Base-by-base conservation (phyloP, 495 filamentous ascomycete species). In the Aspergillus sparsus region DNA sequence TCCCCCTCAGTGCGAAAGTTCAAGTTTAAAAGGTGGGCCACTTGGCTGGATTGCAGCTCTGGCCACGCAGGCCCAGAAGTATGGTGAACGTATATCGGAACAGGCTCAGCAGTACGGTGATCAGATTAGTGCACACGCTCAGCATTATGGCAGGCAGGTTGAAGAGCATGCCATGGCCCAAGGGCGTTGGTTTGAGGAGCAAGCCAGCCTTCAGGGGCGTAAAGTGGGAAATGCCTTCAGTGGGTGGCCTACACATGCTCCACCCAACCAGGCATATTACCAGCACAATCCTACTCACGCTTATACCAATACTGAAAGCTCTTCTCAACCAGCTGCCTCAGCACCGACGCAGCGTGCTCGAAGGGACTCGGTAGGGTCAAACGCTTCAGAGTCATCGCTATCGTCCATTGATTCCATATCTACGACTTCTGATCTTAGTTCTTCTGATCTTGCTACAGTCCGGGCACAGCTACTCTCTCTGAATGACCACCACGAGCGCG, bases 161-260 rank as follows among this genome's bases (percentile, higher is more conserved):
- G 77, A 80, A 62, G 74, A 77, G 45, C 74, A 75, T 36, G 76
- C 76, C 3, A 57, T 78, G 50, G 70, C 72, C 7, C 76, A 76
- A 60, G 72, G 72, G 13, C 68, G 74, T 10, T 78, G 76, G 75
- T 56, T 78, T 9, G 76, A 78, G 63, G 70, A 76, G 49, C 76
- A 80, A 37, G 73, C 76, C 11, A 49, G 71, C 3, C 55, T 72
- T 10, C 58, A 67, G 31, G 68, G 69, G 7, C 66, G 69, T 5
- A 68, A 76, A 62, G 62, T 64, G 50, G 64, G 68, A 47, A 49
- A 39, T 36, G 10, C 47, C 5, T 69, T 62, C 53, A 55, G 59
- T 9, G 66, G 63, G 35, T 65, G 62, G 66, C 16, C 42, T 8
- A 41, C 39, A 21, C 34, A 44, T 7, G 54, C 58, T 31, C 49